Base-by-base conservation (phyloP, 2,329 filamentous ascomycete genomes). In the Graphiopsis chlorocephala region DNA sequence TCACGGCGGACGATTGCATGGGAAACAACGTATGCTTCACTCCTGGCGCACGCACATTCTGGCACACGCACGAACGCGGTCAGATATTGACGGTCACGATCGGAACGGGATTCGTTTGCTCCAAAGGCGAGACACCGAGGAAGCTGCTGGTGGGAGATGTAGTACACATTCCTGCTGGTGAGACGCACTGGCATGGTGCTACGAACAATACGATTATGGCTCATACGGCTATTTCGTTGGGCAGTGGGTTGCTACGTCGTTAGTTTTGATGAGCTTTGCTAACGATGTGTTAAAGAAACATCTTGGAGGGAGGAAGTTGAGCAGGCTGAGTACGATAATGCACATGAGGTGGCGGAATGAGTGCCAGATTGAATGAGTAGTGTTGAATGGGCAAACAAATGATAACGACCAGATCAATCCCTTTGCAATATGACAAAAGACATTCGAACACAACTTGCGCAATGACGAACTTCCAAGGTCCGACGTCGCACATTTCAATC, bases 101-200 rank as follows among this genome's bases (percentile, higher is more conserved):
- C 2, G 80, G 80, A 0, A 72, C 71, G 8, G 80, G 79, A 8
- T 77, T 80, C 73, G 73, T 81, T 25, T 82, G 80, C 65, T 78
- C 80, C 25, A 76, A 76, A 42, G 80, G 79, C 1, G 73, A 74
- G 25, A 69, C 71, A 57, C 77, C 78, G 3, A 67, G 72, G 60
- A 68, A 72, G 17, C 68, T 82, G 62, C 72, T 74, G 55, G 75
- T 76, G 0, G 80, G 80, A 0, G 80, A 82, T 70, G 71, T 80
- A 0, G 73, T 81, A 25, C 79, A 78, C 74, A 72, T 74, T 26
- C 74, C 77, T 8, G 71, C 77, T 0, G 78, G 79, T 1, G 80
- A 78, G 50, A 77, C 72, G 52, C 80, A 82, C 67, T 82, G 80
- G 80, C 79, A 82, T 68, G 79, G 79, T 4, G 79, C 77, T 2